phyloP scores from a whole-genome alignment of 148 eudicot genomes.

The Silene uniflora region DNA sequence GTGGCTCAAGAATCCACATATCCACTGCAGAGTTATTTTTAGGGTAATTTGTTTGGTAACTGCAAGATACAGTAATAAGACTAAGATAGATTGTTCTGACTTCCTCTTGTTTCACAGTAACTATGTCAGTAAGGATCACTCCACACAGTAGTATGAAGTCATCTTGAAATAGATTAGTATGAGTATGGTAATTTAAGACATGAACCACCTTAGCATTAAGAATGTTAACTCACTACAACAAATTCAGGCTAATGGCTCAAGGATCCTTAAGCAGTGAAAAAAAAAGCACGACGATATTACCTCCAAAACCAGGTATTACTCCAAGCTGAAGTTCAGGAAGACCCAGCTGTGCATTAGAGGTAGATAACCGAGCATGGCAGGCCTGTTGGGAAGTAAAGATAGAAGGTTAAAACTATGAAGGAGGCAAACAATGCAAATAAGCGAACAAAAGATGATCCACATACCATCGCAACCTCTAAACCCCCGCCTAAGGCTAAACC shows the following conservation, averaged over 20 bases:
- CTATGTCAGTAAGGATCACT: not conserved
- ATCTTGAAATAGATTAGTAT: not conserved
- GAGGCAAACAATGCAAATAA: not conserved
- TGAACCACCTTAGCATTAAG: not conserved
- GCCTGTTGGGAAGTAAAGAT: constrained; percentile 38
- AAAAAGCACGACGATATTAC: constrained; percentile 29
- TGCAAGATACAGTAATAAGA: not conserved
- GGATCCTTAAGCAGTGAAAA: not conserved
- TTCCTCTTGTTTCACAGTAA: not conserved
- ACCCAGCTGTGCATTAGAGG: constrained; percentile 86
- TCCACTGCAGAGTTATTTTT: not conserved
- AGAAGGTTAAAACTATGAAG: not conserved
- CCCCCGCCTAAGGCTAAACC: constrained; percentile 98
- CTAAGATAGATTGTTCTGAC: not conserved
- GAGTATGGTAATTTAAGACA: not conserved
- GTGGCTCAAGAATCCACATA: not conserved
- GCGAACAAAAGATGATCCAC: constrained; percentile 17
- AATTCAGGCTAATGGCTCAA: constrained; percentile 1
- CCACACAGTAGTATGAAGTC: not conserved
- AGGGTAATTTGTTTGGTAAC: not conserved
- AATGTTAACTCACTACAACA: not conserved
- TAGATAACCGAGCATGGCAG: constrained; percentile 92
- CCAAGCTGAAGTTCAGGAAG: constrained; percentile 98
- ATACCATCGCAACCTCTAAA: constrained; percentile 95
- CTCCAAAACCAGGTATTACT: constrained; percentile 95